Percentiles rank a stretch among this genome's conserved stretches.
Conservation (phyloP, 2,329 filamentous ascomycete genomes). For the Fusarium succisae region DNA sequence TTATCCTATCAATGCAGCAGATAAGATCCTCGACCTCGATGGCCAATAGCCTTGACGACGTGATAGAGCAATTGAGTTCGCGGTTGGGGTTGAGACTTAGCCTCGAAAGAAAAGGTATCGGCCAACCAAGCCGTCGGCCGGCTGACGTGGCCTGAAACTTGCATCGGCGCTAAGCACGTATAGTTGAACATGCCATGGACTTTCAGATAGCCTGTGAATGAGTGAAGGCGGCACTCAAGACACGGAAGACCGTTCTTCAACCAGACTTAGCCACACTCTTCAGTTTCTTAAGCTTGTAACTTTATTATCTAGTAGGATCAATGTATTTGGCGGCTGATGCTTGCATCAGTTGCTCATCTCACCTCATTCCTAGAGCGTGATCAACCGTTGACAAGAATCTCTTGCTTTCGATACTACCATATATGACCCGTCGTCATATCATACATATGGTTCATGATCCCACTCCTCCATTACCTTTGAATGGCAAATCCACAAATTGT, state of each 20-base stretch:
- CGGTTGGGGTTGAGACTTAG: too few species aligned
- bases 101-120: too few species aligned
- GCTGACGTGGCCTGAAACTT: too few species aligned
- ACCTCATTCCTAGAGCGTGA: fast-evolving
- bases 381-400: background rate
- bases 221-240: background rate
- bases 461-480: constrained; percentile 23
- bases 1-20: fast-evolving
- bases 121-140: too few species aligned
- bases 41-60: fast-evolving
- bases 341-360: fast-evolving
- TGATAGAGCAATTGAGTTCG: fast-evolving
- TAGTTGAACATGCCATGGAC: too few species aligned
- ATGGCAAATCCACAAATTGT: constrained; percentile 25
- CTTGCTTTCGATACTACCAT: fast-evolving
- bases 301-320: too few species aligned
- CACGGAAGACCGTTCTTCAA: fast-evolving
- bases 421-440: background rate
- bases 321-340: background rate
- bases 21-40: fast-evolving
- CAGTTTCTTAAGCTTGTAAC: too few species aligned
- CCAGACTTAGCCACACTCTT: background rate
- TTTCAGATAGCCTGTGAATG: too few species aligned
- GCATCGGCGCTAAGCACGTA: too few species aligned
- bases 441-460: constrained; percentile 27